Percentiles rank a stretch among this genome's conserved stretches.
These are phyloP conservation scores for Trichocladium antarcticum DNA, from an alignment of 495 filamentous ascomycete genomes.

Conservation along the genomic window DNA sequence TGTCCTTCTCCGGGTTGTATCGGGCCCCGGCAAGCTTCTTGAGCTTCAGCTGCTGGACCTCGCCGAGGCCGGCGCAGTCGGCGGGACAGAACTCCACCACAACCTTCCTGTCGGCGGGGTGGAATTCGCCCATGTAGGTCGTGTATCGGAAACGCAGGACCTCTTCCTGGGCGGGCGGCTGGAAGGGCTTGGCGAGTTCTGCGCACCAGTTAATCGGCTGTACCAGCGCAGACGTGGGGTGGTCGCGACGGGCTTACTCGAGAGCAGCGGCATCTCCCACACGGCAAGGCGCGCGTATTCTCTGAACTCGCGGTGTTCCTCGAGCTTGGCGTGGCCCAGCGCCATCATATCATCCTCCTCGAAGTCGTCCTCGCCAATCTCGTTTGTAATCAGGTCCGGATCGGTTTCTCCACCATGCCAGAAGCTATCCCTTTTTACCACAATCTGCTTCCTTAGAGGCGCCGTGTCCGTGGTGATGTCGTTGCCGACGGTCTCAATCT, in stretches of 20 bases:
- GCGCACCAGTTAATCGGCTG: not conserved
- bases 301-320: slow-evolving; percentile 78
- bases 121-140: slow-evolving; percentile 88
- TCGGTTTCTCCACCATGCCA: slow-evolving; percentile 37
- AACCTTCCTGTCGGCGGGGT: slow-evolving; percentile 85
- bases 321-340: slow-evolving; percentile 73
- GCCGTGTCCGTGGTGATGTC: slow-evolving; percentile 2
- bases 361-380: slow-evolving; percentile 33
- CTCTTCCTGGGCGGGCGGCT: slow-evolving; percentile 52
- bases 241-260: slow-evolving; percentile 49
- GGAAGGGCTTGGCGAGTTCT: slow-evolving; percentile 78
- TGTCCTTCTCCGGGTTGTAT: slow-evolving; percentile 78
- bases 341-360: slow-evolving; percentile 71
- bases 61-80: slow-evolving; percentile 51
- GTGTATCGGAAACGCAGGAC: slow-evolving; percentile 90
- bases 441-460: slow-evolving; percentile 3
- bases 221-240: not conserved
- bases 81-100: slow-evolving; percentile 72
- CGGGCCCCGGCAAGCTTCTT: slow-evolving; percentile 79
- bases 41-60: slow-evolving; percentile 62
- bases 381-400: slow-evolving; percentile 30
- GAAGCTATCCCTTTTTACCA: slow-evolving; percentile 19
- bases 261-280: slow-evolving; percentile 92
- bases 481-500: slow-evolving; percentile 7
- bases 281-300: slow-evolving; percentile 78